phyloP scores from a whole-genome alignment of 495 filamentous ascomycete species.

The Neurospora hispaniola region DNA sequence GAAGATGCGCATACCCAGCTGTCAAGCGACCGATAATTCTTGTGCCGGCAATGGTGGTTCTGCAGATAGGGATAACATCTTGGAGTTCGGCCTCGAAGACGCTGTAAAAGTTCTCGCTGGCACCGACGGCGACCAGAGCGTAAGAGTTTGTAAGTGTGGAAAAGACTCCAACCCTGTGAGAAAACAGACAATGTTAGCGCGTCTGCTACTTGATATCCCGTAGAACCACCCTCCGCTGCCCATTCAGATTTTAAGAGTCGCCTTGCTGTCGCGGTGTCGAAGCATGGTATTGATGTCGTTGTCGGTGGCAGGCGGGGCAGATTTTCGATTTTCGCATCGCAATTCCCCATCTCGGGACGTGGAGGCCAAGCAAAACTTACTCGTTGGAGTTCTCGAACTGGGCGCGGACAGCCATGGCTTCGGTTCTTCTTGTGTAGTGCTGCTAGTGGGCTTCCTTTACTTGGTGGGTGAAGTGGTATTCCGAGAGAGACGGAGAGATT shows the following conservation, averaged over 20 bases:
- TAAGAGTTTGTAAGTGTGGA: constrained; percentile 93
- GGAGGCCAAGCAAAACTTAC: constrained; percentile 43
- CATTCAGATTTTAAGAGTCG: not conserved
- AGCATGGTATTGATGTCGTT: not conserved
- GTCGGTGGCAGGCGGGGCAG: not conserved
- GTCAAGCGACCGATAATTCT: constrained; percentile 92
- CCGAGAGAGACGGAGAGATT: constrained; percentile 4
- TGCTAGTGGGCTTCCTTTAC: constrained; percentile 3
- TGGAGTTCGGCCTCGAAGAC: constrained; percentile 95
- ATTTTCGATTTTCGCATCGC: not conserved
- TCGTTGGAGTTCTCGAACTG: constrained; percentile 99
- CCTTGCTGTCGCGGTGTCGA: not conserved
- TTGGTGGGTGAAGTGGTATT: constrained; percentile 2
- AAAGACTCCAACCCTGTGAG: constrained; percentile 83
- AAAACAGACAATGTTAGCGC: not conserved
- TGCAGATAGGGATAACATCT: constrained; percentile 95
- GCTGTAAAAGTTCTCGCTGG: constrained; percentile 96
- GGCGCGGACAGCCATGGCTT: constrained; percentile 66
- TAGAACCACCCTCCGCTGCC: not conserved
- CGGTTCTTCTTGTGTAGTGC: constrained; percentile 1
- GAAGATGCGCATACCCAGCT: constrained; percentile 57
- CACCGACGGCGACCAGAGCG: constrained; percentile 83
- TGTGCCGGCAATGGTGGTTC: constrained; percentile 94
- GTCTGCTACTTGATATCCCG: not conserved
- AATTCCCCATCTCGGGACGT: not conserved